phyloP scores from a whole-genome alignment of 2,329 filamentous ascomycete genomes.

The Dichotomopilus funicola region DNA sequence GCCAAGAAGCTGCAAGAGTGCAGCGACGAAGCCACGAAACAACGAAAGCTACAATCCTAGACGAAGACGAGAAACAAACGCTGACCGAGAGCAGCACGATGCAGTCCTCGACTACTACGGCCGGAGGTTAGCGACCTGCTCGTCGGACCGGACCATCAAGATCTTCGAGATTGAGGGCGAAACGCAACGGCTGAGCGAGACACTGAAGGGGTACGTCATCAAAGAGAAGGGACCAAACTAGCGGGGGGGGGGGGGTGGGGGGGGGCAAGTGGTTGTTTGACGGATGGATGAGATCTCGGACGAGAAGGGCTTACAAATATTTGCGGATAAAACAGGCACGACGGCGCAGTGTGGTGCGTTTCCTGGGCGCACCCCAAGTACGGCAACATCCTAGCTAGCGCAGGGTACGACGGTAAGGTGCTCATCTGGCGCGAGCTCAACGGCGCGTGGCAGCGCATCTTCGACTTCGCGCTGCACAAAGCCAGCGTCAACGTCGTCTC shows the following conservation, averaged over 20 bases:
- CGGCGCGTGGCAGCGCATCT: constrained; percentile 74
- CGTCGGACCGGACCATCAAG: constrained; percentile 97
- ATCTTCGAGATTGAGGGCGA: constrained; percentile 98
- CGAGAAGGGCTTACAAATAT: not conserved
- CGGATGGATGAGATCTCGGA: not conserved
- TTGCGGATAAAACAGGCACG: constrained; percentile 56
- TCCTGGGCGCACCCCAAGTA: constrained; percentile 98
- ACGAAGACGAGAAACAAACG: not conserved
- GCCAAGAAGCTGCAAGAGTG: not conserved
- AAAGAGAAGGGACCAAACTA: constrained; percentile 4
- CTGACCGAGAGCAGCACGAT: constrained; percentile 62
- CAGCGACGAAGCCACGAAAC: not conserved
- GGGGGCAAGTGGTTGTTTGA: constrained; percentile 3
- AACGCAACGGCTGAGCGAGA: constrained; percentile 81
- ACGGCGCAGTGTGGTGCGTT: constrained; percentile 96
- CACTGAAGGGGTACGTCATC: constrained; percentile 72
- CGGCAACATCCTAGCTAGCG: constrained; percentile 93
- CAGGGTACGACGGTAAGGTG: constrained; percentile 95
- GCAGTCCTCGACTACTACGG: constrained; percentile 98
- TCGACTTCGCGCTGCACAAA: constrained; percentile 89
- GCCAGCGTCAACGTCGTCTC: constrained; percentile 94
- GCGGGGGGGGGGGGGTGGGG: not conserved
- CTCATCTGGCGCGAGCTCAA: constrained; percentile 94
- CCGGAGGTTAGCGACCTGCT: constrained; percentile 90
- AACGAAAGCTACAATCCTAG: not conserved